phyloP scores from a whole-genome alignment of 108 stramenopile species.

The Skeletonema grethae region DNA sequence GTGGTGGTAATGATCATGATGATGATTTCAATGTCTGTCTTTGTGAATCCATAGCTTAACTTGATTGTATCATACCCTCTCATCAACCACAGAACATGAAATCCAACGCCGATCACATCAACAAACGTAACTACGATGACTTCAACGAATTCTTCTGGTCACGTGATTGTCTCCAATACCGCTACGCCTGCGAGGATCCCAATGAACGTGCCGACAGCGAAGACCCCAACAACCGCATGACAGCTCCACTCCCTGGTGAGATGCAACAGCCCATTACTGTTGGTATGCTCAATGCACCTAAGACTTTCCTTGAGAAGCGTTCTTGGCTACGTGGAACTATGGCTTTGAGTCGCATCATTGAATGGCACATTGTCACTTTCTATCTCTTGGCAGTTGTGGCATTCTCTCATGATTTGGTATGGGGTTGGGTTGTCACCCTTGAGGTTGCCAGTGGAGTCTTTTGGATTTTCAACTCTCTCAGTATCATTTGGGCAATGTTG shows the following conservation, averaged over 20 bases:
- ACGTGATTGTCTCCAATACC: slow-evolving; percentile 86
- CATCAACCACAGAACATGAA: slow-evolving; percentile 64
- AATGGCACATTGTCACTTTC: slow-evolving; percentile 96
- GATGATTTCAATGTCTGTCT: not conserved
- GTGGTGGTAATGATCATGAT: slow-evolving; percentile 7
- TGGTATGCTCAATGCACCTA: slow-evolving; percentile 79
- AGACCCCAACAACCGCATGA: slow-evolving; percentile 26
- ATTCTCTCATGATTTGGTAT: slow-evolving; percentile 87
- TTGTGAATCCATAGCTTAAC: slow-evolving; percentile 4
- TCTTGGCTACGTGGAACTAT: slow-evolving; percentile 92
- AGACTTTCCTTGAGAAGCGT: slow-evolving; percentile 97
- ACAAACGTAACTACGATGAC: slow-evolving; percentile 96
- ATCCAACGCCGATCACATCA: slow-evolving; percentile 79
- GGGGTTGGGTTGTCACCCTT: slow-evolving; percentile 92
- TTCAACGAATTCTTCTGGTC: slow-evolving; percentile 99
- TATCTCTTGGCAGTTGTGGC: slow-evolving; percentile 88
- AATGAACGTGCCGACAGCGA: slow-evolving; percentile 48
- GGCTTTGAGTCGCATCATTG: slow-evolving; percentile 88
- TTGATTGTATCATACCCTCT: slow-evolving; percentile 2
- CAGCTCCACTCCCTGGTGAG: slow-evolving; percentile 66
- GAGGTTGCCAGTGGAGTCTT: slow-evolving; percentile 94
- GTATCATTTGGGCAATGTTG: slow-evolving; percentile 84
- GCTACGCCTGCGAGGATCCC: slow-evolving; percentile 65
- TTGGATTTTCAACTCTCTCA: slow-evolving; percentile 89
- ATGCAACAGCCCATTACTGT: slow-evolving; percentile 66